These are phyloP conservation scores for Fusarium dimerum DNA, from an alignment of 2,329 filamentous ascomycete species.

Conservation along the genomic window DNA sequence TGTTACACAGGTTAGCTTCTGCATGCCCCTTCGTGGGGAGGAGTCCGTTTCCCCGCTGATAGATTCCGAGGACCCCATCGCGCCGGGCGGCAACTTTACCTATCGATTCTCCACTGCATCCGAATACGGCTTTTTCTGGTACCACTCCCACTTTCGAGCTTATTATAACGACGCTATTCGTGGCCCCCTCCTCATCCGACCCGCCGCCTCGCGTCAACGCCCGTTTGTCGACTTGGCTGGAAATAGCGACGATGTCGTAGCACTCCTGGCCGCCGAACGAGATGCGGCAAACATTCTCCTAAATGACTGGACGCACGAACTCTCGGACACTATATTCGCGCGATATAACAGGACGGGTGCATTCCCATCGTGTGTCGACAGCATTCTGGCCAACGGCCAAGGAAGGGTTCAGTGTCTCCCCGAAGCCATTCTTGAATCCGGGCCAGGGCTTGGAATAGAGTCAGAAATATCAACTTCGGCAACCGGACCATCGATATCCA, in stretches of 20 bases:
- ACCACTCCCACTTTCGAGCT: conserved; percentile 2
- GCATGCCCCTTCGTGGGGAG: too few species aligned
- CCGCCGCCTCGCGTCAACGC: neutral
- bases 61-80: too few species aligned
- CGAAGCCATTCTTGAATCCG: too few species aligned
- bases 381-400: neutral
- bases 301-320: conserved; percentile 1
- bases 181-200: neutral
- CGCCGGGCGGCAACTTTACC: neutral
- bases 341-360: conserved; percentile 1
- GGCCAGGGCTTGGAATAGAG: too few species aligned
- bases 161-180: neutral
- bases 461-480: too few species aligned
- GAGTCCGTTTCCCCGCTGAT: too few species aligned
- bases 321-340: neutral
- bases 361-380: neutral
- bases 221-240: neutral
- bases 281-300: neutral
- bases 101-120: neutral
- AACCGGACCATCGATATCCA: too few species aligned
- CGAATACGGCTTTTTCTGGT: conserved; percentile 1
- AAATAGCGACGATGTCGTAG: neutral
- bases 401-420: conserved; percentile 1
- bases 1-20: conserved; percentile 3
- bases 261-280: neutral